Evolutionary conservation across 306 rosid species (phyloP).

Genomic region (Vigna angularis): DNA sequence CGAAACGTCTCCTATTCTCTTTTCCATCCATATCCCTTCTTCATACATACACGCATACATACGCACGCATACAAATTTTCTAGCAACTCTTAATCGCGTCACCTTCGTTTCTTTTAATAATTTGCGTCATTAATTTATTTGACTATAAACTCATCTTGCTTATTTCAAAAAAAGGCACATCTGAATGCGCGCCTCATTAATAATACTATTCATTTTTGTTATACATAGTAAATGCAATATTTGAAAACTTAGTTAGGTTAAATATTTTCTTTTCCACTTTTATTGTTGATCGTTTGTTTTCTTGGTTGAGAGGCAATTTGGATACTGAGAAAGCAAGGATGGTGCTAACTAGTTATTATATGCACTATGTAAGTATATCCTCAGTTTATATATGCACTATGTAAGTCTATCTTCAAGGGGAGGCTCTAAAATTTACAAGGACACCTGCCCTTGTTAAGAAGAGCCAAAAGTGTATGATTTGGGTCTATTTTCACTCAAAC

Average conservation of each 20-base stretch:
- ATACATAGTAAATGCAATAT: conserved; percentile 28
- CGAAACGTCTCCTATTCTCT: conserved; percentile 17
- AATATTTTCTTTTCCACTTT: not conserved
- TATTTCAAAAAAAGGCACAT: conserved; percentile 1
- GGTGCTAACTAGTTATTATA: conserved; percentile 13
- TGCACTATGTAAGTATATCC: not conserved
- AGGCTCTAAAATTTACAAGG: conserved; percentile 31
- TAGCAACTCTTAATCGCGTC: conserved; percentile 5
- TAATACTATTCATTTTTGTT: conserved; percentile 12
- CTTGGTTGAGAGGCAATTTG: conserved; percentile 30
- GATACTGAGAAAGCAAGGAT: conserved; percentile 9
- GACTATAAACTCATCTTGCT: not conserved
- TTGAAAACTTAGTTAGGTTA: conserved; percentile 4
- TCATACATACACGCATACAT: not conserved
- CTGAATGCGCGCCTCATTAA: not conserved
- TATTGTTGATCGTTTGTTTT: conserved; percentile 22
- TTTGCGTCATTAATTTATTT: not conserved
- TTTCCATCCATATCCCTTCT: not conserved
- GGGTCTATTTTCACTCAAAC: conserved; percentile 41
- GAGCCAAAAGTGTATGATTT: conserved; percentile 51
- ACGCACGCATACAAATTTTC: conserved; percentile 1
- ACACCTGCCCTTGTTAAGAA: conserved; percentile 39
- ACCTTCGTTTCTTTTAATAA: conserved; percentile 7
- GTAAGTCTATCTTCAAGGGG: conserved; percentile 28
- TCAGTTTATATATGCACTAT: conserved; percentile 33